Conservation (phyloP, 2,329 filamentous ascomycete species). For the Aspergillus tanneri region DNA sequence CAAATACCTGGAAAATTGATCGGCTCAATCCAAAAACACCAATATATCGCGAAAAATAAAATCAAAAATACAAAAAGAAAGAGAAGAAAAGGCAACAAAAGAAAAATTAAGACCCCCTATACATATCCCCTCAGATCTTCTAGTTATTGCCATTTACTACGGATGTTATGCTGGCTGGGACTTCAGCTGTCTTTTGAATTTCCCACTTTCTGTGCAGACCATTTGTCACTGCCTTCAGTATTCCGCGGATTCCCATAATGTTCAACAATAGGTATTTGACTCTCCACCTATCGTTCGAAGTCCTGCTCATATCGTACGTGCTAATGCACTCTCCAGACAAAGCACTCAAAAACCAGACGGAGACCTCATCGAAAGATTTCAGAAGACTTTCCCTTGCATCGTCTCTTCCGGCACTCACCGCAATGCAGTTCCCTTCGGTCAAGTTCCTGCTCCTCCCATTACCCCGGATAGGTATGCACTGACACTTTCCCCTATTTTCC, state of each 20-base stretch:
- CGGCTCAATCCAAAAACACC: not conserved
- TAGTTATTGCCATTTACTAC: no score
- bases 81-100: no score
- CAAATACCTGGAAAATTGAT: not conserved
- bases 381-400: constrained; percentile 76
- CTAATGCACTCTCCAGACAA: constrained; percentile 63
- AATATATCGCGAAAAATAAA: not conserved
- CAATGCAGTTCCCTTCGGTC: constrained; percentile 23
- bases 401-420: constrained; percentile 47
- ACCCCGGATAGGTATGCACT: constrained; percentile 29
- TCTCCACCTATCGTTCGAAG: no score
- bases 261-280: constrained; percentile 53
- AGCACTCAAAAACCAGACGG: constrained; percentile 83
- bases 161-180: not conserved
- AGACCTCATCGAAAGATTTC: constrained; percentile 80
- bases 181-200: not conserved
- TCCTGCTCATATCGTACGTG: no score
- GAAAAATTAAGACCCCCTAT: no score
- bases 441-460: constrained; percentile 22
- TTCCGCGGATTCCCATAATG: no score
- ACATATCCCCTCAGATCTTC: no score
- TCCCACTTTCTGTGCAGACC: no score
- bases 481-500: not conserved
- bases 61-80: no score
- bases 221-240: no score